Percentiles rank a stretch among this genome's conserved stretches.
Conservation (phyloP, 202 grass and related monocot species). For the Hordeum pubiflorum region DNA sequence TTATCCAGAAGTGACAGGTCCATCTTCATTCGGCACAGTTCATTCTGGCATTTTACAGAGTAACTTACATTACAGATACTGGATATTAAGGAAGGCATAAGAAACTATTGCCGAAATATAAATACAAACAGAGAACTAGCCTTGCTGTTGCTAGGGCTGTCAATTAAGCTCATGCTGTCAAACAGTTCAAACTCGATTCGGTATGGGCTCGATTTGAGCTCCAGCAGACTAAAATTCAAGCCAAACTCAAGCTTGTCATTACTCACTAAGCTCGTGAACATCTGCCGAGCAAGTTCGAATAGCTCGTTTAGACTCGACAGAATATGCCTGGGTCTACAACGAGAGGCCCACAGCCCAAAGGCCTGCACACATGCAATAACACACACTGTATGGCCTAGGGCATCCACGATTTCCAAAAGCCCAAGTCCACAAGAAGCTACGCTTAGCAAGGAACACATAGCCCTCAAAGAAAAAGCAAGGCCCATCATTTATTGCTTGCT, state of each 20-base stretch:
- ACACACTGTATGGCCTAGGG: background rate
- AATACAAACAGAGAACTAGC: background rate
- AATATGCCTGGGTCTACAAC: no score
- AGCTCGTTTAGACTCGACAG: no score
- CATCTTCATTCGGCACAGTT: conserved; percentile 90
- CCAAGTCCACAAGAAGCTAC: background rate
- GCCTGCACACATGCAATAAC: background rate
- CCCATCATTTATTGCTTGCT: background rate
- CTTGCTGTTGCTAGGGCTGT: background rate
- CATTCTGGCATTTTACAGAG: conserved; percentile 59
- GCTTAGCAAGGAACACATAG: background rate
- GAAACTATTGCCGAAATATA: conserved; percentile 11
- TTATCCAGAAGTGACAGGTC: conserved; percentile 81
- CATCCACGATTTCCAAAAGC: background rate
- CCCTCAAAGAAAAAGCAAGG: no score
- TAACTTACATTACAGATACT: conserved; percentile 10
- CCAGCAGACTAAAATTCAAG: no score
- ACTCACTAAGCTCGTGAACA: no score
- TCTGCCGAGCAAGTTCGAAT: no score
- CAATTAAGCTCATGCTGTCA: no score
- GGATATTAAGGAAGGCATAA: conserved; percentile 10
- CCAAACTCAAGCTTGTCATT: no score
- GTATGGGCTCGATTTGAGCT: background rate
- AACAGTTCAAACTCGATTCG: background rate
- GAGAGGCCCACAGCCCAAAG: no score